Evolutionary conservation across 345 rosid genomes (phyloP).

Genomic region (Eucalyptus paniculata): DNA sequence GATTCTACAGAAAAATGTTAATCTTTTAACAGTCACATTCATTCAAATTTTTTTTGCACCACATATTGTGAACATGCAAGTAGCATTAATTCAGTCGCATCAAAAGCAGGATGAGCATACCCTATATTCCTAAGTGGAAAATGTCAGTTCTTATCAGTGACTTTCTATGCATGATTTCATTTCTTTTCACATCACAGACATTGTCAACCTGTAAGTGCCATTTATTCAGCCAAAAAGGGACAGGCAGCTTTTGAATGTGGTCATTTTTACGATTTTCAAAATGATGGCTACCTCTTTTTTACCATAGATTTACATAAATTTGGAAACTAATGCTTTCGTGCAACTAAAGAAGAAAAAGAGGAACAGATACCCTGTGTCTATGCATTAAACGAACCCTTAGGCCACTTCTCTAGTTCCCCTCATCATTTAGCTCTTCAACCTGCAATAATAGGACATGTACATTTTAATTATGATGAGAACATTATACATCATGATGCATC

Average conservation of each 20-base stretch:
- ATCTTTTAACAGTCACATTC: too few relatives aligned
- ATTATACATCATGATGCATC: neutral
- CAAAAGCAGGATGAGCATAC: too few relatives aligned
- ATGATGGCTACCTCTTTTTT: neutral
- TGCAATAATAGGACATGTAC: conserved; percentile 8
- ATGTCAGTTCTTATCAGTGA: neutral
- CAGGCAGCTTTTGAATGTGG: neutral
- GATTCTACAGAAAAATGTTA: too few relatives aligned
- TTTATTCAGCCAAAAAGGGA: neutral
- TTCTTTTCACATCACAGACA: neutral
- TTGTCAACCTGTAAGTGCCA: neutral
- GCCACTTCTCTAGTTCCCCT: conserved; percentile 91
- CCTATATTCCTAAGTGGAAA: neutral
- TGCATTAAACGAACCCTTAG: conserved; percentile 82
- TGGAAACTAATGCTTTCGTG: neutral
- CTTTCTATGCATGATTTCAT: neutral
- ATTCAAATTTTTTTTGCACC: too few relatives aligned
- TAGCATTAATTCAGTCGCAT: too few relatives aligned
- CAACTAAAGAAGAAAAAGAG: neutral
- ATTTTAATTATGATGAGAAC: neutral
- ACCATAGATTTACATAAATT: neutral
- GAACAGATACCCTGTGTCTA: conserved; percentile 37
- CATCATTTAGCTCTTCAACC: conserved; percentile 79
- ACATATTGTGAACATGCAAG: too few relatives aligned
- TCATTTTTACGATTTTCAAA: neutral